Conservation (phyloP, 495 filamentous ascomycete genomes). For the Penicillium lividum region DNA sequence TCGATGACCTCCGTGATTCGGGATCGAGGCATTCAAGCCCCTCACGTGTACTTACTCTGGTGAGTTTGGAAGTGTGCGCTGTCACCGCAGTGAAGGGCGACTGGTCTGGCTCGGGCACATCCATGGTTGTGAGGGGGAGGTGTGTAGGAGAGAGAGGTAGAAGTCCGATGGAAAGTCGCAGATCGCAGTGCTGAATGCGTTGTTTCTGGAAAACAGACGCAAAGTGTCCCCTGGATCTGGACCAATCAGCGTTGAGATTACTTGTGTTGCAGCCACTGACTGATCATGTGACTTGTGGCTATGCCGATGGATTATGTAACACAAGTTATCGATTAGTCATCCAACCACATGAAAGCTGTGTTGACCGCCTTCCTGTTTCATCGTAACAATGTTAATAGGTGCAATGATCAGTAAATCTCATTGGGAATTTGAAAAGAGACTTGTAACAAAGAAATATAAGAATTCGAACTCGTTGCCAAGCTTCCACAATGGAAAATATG, state of each 20-base stretch:
- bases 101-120: constrained; percentile 75
- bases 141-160: constrained; percentile 14
- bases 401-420: background rate
- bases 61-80: constrained; percentile 74
- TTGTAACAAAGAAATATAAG: too few relatives aligned
- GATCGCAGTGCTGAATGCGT: constrained; percentile 31
- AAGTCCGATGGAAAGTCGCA: constrained; percentile 20
- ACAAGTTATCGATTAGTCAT: background rate
- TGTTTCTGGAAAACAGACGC: constrained; percentile 32
- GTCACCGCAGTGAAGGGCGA: constrained; percentile 83
- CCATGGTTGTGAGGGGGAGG: constrained; percentile 52
- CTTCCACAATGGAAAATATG: too few relatives aligned
- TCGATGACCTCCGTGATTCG: constrained; percentile 4
- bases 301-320: constrained; percentile 3
- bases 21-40: constrained; percentile 15
- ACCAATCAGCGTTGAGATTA: constrained; percentile 27
- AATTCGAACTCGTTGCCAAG: too few relatives aligned
- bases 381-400: background rate
- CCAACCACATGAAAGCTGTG: background rate
- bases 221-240: constrained; percentile 42
- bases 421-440: background rate
- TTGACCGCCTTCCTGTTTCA: background rate
- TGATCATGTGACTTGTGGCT: constrained; percentile 21
- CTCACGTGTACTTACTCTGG: constrained; percentile 56
- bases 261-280: constrained; percentile 12